Conservation (phyloP, 352 stramenopile genomes). For the Phytophthora aleatoria region DNA sequence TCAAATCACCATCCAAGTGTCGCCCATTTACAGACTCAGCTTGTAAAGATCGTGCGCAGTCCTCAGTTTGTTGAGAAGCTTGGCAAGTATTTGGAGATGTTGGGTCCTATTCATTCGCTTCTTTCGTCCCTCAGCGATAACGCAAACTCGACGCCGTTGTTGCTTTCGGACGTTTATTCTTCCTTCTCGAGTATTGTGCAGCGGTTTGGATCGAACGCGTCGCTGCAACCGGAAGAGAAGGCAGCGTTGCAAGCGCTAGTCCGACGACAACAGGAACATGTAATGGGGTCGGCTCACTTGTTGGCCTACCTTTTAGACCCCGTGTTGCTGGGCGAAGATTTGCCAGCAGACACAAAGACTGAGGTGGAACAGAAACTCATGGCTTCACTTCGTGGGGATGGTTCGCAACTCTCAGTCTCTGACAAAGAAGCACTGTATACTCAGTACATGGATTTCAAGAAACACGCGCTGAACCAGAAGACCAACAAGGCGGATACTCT, state of each 20-base stretch:
- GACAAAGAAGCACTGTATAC: slow-evolving; percentile 47
- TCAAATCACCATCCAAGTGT: slow-evolving; percentile 2
- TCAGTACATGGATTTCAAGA: slow-evolving; percentile 58
- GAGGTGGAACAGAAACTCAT: slow-evolving; percentile 45
- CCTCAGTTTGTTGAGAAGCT: slow-evolving; percentile 35
- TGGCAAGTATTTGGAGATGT: slow-evolving; percentile 38
- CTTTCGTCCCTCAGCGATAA: slow-evolving; percentile 20
- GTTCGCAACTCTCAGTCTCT: slow-evolving; percentile 16
- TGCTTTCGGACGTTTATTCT: slow-evolving; percentile 46
- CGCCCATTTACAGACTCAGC: slow-evolving; percentile 25
- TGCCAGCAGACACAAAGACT: slow-evolving; percentile 36
- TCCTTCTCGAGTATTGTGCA: slow-evolving; percentile 29
- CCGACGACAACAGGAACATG: slow-evolving; percentile 23
- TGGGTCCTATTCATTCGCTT: slow-evolving; percentile 34
- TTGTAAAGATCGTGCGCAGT: slow-evolving; percentile 29
- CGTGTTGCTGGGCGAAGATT: slow-evolving; percentile 43
- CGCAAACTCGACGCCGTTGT: slow-evolving; percentile 10
- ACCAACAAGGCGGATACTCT: slow-evolving; percentile 39
- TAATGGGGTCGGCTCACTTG: slow-evolving; percentile 27
- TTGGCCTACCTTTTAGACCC: slow-evolving; percentile 54
- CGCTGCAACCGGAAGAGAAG: slow-evolving; percentile 38
- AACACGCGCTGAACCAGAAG: slow-evolving; percentile 37
- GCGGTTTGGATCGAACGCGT: slow-evolving; percentile 24
- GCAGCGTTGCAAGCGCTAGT: slow-evolving; percentile 25
- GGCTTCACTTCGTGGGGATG: slow-evolving; percentile 25